phyloP scores from a whole-genome alignment of 2,329 filamentous ascomycete species.

The Penicillium italicum region DNA sequence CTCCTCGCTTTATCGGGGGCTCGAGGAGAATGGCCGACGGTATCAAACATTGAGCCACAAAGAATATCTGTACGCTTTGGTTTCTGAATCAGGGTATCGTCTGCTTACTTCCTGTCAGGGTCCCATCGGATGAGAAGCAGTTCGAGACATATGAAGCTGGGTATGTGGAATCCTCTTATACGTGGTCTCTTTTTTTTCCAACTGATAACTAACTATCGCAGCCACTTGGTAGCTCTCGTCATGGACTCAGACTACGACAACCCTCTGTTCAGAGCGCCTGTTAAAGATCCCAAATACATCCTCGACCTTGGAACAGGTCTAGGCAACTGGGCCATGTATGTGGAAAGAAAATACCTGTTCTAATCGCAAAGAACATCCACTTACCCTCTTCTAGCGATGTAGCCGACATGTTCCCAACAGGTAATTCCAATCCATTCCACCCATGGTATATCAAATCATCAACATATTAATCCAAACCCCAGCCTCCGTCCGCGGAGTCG shows the following conservation, averaged over 20 bases:
- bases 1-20: constrained; percentile 21
- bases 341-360: neutral
- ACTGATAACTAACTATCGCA: neutral
- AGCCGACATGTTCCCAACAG: constrained; percentile 19
- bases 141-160: constrained; percentile 19
- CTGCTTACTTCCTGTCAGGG: constrained; percentile 1
- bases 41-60: constrained; percentile 21
- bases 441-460: no score
- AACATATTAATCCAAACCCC: neutral
- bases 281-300: constrained; percentile 7
- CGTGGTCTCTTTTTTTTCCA: neutral
- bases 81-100: neutral
- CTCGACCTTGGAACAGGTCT: constrained; percentile 6
- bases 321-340: constrained; percentile 10
- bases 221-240: constrained; percentile 14
- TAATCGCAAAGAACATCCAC: neutral
- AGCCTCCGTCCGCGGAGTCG: constrained; percentile 22
- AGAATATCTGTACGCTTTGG: constrained; percentile 14
- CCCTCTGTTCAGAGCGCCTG: constrained; percentile 12
- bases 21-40: constrained; percentile 21
- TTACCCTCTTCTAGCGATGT: constrained; percentile 14
- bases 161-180: neutral
- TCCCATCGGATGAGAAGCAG: constrained; percentile 16
- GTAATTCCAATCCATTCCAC: neutral
- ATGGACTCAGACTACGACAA: constrained; percentile 13